phyloP scores from a whole-genome alignment of 176 grass and related monocot genomes.

The Phragmites australis region DNA sequence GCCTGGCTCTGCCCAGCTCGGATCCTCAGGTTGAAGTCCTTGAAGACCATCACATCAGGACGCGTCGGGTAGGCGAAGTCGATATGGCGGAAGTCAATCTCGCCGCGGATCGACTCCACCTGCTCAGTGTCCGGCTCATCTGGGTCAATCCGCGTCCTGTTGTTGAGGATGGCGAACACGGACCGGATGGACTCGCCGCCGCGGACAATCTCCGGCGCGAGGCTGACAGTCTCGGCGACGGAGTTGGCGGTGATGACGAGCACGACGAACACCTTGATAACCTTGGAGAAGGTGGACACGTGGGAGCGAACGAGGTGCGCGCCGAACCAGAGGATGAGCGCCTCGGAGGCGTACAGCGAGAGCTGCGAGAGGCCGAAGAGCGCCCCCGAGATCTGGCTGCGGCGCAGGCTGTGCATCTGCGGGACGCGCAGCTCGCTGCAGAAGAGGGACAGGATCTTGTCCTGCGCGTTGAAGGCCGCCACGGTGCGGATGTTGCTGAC shows the following conservation, averaged over 20 bases:
- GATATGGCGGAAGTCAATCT: constrained; percentile 73
- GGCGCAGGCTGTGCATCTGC: constrained; percentile 66
- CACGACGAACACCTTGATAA: constrained; percentile 94
- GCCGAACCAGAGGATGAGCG: constrained; percentile 89
- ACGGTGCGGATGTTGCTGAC: constrained; percentile 93
- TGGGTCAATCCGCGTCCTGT: constrained; percentile 59
- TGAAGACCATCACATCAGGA: constrained; percentile 73
- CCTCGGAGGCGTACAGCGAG: constrained; percentile 72
- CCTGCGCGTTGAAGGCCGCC: constrained; percentile 91
- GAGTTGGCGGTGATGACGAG: constrained; percentile 93
- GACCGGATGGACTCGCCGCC: constrained; percentile 90
- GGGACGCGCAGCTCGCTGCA: constrained; percentile 68
- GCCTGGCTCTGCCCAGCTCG: constrained; percentile 67
- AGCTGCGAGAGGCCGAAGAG: constrained; percentile 82
- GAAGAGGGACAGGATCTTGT: constrained; percentile 86
- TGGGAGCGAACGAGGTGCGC: constrained; percentile 65
- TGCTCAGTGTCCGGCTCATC: constrained; percentile 73
- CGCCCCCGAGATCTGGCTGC: constrained; percentile 62
- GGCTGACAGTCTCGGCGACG: constrained; percentile 86
- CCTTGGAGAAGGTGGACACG: constrained; percentile 87
- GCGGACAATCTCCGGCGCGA: constrained; percentile 77
- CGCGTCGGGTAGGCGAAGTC: constrained; percentile 84
- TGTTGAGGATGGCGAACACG: constrained; percentile 74
- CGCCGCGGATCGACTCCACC: constrained; percentile 55
- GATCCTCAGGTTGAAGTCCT: constrained; percentile 69